A percentile compares a stretch with the other conserved stretches of the same genome.
phyloP scores from a whole-genome alignment of 768 basidiomycete species.

The Gloeophyllum trabeum region DNA sequence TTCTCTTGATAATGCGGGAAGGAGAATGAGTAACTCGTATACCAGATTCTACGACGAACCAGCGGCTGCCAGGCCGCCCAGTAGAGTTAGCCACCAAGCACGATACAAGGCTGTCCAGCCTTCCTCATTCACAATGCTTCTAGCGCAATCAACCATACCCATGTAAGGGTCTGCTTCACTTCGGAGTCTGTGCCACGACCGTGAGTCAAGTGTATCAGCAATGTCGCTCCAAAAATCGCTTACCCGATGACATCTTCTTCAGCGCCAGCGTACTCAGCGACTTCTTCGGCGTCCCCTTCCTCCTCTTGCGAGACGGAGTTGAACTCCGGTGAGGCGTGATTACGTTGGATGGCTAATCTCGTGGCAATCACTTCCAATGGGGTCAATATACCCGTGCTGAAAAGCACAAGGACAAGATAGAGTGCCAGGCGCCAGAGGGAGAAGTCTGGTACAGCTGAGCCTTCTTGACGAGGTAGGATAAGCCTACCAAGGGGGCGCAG shows the following conservation, averaged over 20 bases:
- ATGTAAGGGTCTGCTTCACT: conserved; percentile 72
- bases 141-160: conserved; percentile 64
- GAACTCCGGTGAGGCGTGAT: conserved; percentile 66
- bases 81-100: conserved; percentile 77
- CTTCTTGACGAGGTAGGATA: conserved; percentile 2
- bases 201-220: conserved; percentile 3
- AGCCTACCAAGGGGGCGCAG: background rate
- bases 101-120: conserved; percentile 65
- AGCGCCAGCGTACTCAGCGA: conserved; percentile 49
- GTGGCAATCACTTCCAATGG: conserved; percentile 76
- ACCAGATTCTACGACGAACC: background rate
- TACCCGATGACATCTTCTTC: conserved; percentile 85
- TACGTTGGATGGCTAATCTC: conserved; percentile 74
- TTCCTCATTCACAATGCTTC: conserved; percentile 71
- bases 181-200: conserved; percentile 36
- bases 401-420: conserved; percentile 42
- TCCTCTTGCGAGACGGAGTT: conserved; percentile 69
- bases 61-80: conserved; percentile 28
- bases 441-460: conserved; percentile 27
- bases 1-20: too few relatives aligned
- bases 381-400: conserved; percentile 49
- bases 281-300: conserved; percentile 50
- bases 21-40: too few relatives aligned
- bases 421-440: conserved; percentile 38
- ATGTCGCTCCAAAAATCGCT: conserved; percentile 10